A percentile compares a stretch with the other conserved stretches of the same genome.
Evolutionary conservation across 2,329 filamentous ascomycete species (phyloP).

Genomic region (Monosporascus sp.): DNA sequence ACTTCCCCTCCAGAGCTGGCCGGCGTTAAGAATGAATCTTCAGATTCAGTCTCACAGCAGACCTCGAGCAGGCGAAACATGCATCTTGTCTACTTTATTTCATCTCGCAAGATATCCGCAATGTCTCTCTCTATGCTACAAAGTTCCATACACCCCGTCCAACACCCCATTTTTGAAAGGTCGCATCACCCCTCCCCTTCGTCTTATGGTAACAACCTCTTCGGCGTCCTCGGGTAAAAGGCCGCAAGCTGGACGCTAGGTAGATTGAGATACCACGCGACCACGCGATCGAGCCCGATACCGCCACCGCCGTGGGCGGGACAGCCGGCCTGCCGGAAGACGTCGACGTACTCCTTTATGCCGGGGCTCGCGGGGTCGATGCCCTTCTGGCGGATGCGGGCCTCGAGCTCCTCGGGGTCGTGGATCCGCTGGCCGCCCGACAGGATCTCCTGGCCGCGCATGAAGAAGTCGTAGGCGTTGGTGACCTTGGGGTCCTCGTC

Average conservation of each 20-base stretch:
- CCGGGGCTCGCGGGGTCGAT: conserved; percentile 68
- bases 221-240: conserved; percentile 56
- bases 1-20: too few species aligned
- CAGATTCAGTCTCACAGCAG: too few species aligned
- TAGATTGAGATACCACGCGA: conserved; percentile 58
- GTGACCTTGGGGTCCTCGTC: conserved; percentile 53
- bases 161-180: too few species aligned
- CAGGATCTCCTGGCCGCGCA: conserved; percentile 88
- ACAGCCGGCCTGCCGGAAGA: conserved; percentile 73
- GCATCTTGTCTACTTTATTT: too few species aligned
- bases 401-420: conserved; percentile 67
- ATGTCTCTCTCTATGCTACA: too few species aligned
- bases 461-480: conserved; percentile 65
- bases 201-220: conserved; percentile 47
- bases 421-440: conserved; percentile 91
- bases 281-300: conserved; percentile 83
- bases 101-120: too few species aligned
- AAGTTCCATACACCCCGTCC: too few species aligned
- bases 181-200: too few species aligned
- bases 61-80: too few species aligned
- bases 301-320: conserved; percentile 89
- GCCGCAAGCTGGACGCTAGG: conserved; percentile 54
- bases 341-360: conserved; percentile 88
- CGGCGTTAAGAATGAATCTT: too few species aligned
- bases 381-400: conserved; percentile 71